A percentile compares a stretch with the other conserved stretches of the same genome.
Evolutionary conservation across 2,329 filamentous ascomycete species (phyloP).

Genomic region (Pseudogymnoascus sp.): DNA sequence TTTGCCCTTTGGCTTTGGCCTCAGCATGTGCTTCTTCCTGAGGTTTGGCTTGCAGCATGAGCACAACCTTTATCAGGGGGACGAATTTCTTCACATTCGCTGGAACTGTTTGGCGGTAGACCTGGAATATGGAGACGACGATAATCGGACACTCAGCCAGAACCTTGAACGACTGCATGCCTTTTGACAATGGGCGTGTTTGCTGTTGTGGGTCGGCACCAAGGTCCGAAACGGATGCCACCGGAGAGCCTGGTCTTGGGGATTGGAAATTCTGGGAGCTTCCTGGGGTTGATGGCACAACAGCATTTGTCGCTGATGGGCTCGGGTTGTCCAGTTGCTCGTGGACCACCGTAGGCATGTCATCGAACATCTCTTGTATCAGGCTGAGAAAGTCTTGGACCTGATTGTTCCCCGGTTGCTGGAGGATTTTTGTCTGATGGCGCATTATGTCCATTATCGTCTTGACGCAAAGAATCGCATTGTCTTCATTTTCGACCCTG

Average conservation of each 20-base stretch:
- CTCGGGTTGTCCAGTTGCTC: slow-evolving; percentile 84
- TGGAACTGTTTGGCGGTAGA: slow-evolving; percentile 71
- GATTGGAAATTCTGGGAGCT: slow-evolving; percentile 69
- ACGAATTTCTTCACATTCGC: slow-evolving; percentile 89
- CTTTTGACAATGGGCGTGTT: slow-evolving; percentile 72
- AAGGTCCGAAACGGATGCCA: slow-evolving; percentile 72
- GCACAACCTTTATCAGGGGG: slow-evolving; percentile 83
- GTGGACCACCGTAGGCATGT: slow-evolving; percentile 88
- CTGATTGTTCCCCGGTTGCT: slow-evolving; percentile 44
- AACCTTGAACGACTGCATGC: slow-evolving; percentile 99
- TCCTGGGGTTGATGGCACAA: slow-evolving; percentile 59
- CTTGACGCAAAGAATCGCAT: slow-evolving; percentile 96
- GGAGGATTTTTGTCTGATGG: slow-evolving; percentile 77
- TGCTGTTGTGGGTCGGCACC: slow-evolving; percentile 75
- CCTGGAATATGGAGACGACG: slow-evolving; percentile 95
- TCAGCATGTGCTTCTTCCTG: slow-evolving; percentile 89
- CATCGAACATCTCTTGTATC: slow-evolving; percentile 92
- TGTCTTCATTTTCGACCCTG: slow-evolving; percentile 92
- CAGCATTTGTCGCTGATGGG: slow-evolving; percentile 44
- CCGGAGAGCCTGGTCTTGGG: slow-evolving; percentile 81
- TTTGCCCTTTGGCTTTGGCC: slow-evolving; percentile 67
- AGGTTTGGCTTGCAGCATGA: slow-evolving; percentile 82
- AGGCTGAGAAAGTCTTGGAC: slow-evolving; percentile 86
- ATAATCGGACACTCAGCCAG: slow-evolving; percentile 97
- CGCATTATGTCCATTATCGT: slow-evolving; percentile 95